A percentile compares a stretch with the other conserved stretches of the same genome.
phyloP scores from a whole-genome alignment of 2,329 filamentous ascomycete genomes.

The Diaporthe humulicola region DNA sequence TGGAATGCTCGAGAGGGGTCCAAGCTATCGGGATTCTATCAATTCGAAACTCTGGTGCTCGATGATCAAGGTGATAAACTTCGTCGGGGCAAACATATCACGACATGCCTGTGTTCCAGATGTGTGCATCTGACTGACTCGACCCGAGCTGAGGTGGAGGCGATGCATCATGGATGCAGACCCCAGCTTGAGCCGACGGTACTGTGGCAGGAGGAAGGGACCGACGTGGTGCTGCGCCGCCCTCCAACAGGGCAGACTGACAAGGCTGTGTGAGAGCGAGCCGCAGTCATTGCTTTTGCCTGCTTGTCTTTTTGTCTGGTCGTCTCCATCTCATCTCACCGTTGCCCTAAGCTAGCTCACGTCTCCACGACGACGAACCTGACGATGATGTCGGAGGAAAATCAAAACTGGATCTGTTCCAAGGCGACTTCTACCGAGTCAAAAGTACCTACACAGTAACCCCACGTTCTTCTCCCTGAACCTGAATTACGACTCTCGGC shows the following conservation, averaged over 20 bases:
- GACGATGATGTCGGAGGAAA: background rate
- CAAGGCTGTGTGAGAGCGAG: slow-evolving; percentile 13
- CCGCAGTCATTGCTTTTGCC: background rate
- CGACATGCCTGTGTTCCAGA: slow-evolving; percentile 6
- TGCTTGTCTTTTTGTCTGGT: background rate
- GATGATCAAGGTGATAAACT: background rate
- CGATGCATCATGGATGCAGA: slow-evolving; percentile 20
- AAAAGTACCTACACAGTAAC: background rate
- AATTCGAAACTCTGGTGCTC: slow-evolving; percentile 28
- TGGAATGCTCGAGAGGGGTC: slow-evolving; percentile 18
- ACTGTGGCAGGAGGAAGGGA: background rate
- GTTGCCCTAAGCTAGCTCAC: background rate
- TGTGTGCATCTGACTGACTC: slow-evolving; percentile 17
- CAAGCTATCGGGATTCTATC: slow-evolving; percentile 17
- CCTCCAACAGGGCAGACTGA: background rate
- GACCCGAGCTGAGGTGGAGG: slow-evolving; percentile 23
- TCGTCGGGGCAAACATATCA: slow-evolving; percentile 13
- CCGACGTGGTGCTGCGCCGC: background rate
- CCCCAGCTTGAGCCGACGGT: slow-evolving; percentile 15
- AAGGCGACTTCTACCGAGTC: background rate
- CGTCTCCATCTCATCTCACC: slow-evolving; percentile 8
- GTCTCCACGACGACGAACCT: slow-evolving; percentile 38
- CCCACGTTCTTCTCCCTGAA: background rate
- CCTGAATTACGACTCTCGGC: slow-evolving; percentile 9
- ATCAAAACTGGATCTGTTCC: background rate